A percentile compares a stretch with the other conserved stretches of the same genome.
These are phyloP conservation scores for Wickerhamiella infanticola DNA, from an alignment of 1,139 yeast genomes.

Conservation along the genomic window DNA sequence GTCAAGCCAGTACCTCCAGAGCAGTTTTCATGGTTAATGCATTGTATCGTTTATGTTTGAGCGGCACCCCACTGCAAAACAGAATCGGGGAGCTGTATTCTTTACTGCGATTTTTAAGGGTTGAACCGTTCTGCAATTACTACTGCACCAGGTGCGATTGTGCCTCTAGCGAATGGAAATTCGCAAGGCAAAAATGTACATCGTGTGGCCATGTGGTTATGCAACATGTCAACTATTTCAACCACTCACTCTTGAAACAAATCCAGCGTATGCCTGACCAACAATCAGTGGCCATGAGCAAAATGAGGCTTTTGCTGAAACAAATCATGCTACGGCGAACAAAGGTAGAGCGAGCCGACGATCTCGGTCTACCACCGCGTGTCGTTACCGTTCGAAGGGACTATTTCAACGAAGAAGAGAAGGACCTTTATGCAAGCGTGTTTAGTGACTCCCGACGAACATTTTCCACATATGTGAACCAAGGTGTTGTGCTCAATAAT, in stretches of 20 bases:
- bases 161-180: constrained; percentile 54
- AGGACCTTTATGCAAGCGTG: constrained; percentile 73
- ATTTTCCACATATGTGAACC: constrained; percentile 75
- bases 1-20: constrained; percentile 83
- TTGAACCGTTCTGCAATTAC: constrained; percentile 77
- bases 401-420: constrained; percentile 82
- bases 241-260: constrained; percentile 85
- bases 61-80: constrained; percentile 94
- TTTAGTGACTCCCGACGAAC: constrained; percentile 77
- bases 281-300: constrained; percentile 61
- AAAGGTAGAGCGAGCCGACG: constrained; percentile 91
- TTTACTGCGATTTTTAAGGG: constrained; percentile 62
- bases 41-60: constrained; percentile 70
- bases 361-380: constrained; percentile 89
- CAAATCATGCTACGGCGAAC: constrained; percentile 89
- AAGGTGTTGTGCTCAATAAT: constrained; percentile 87
- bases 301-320: constrained; percentile 53
- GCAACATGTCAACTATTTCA: constrained; percentile 90
- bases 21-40: constrained; percentile 68
- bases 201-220: constrained; percentile 80
- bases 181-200: constrained; percentile 58
- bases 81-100: constrained; percentile 94
- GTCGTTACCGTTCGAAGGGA: constrained; percentile 57
- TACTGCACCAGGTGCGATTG: constrained; percentile 89
- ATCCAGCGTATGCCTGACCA: constrained; percentile 71